Evolutionary conservation across 2,329 filamentous ascomycete genomes (phyloP).

Genomic region (Phaeophleospora eucalypticola): DNA sequence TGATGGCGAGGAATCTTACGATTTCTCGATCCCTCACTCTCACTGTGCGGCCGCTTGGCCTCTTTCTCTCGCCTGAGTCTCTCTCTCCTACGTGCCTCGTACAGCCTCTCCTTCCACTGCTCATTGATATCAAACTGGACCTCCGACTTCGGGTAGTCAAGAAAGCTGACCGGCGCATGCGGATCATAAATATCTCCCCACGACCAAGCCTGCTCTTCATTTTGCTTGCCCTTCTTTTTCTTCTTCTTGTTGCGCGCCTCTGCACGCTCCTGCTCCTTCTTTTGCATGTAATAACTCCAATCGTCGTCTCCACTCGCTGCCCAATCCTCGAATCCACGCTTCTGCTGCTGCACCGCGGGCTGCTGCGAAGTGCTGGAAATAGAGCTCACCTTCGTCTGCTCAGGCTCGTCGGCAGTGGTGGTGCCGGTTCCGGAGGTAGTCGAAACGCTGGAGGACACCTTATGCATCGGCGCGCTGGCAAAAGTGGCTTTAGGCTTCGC

Average conservation of each 20-base stretch:
- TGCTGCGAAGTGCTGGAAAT: conserved; percentile 25
- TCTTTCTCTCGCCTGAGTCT: conserved; percentile 40
- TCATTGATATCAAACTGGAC: conserved; percentile 80
- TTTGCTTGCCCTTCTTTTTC: conserved; percentile 54
- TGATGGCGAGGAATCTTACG: background rate
- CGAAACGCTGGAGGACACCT: conserved; percentile 25
- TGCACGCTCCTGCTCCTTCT: conserved; percentile 67
- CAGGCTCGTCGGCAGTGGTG: conserved; percentile 14
- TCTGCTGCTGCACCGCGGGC: conserved; percentile 37
- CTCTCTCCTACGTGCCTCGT: conserved; percentile 61
- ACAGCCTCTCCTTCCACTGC: conserved; percentile 73
- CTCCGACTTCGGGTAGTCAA: conserved; percentile 78
- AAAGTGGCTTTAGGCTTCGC: conserved; percentile 60
- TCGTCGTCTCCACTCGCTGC: conserved; percentile 76
- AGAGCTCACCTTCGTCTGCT: conserved; percentile 21
- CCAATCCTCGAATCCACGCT: conserved; percentile 73
- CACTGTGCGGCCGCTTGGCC: conserved; percentile 45
- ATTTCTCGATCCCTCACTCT: conserved; percentile 30
- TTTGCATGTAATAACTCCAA: conserved; percentile 49
- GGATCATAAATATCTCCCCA: conserved; percentile 94
- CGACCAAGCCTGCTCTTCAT: conserved; percentile 47
- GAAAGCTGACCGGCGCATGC: conserved; percentile 73
- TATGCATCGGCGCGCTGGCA: conserved; percentile 41
- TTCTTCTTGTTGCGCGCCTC: conserved; percentile 51
- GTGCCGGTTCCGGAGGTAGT: too few species aligned